Evolutionary conservation across 768 basidiomycete species (phyloP).

Genomic region (Boletus bicolor): DNA sequence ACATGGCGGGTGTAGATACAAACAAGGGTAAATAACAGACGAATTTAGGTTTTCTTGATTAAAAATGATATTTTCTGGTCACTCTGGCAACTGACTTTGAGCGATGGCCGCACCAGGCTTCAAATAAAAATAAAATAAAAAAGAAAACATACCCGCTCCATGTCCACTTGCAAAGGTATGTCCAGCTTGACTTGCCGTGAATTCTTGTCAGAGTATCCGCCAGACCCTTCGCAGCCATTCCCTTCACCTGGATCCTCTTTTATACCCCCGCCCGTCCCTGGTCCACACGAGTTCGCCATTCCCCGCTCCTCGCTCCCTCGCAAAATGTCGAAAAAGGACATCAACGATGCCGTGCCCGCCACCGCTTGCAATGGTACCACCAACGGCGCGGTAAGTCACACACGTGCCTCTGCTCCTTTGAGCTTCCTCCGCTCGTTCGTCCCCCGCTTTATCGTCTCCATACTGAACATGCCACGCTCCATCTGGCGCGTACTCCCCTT

Average conservation of each 20-base stretch:
- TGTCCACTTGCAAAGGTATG: conserved; percentile 5
- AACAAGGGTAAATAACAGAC: conserved; percentile 18
- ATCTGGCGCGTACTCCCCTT: conserved; percentile 25
- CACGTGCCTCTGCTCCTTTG: conserved; percentile 18
- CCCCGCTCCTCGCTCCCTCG: conserved; percentile 28
- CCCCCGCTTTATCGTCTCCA: conserved; percentile 24
- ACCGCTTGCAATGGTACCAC: not conserved
- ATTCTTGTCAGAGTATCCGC: conserved; percentile 5
- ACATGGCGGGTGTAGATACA: conserved; percentile 22
- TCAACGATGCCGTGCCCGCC: conserved; percentile 2
- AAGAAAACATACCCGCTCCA: not conserved
- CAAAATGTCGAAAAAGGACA: conserved; percentile 26
- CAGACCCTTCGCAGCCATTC: conserved; percentile 44
- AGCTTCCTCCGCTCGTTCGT: conserved; percentile 26
- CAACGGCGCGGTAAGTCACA: conserved; percentile 30
- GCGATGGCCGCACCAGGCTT: not conserved
- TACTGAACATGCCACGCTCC: conserved; percentile 30
- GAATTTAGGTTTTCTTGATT: not conserved
- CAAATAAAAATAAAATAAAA: not conserved
- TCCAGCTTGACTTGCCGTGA: not conserved
- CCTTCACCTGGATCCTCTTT: conserved; percentile 69
- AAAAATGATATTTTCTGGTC: not conserved
- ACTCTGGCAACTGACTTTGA: conserved; percentile 12
- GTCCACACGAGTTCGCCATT: conserved; percentile 65
- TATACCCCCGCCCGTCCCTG: conserved; percentile 63